Percentiles rank a stretch among this genome's conserved stretches.
phyloP scores from a whole-genome alignment of 2,329 filamentous ascomycete genomes.

The Samsoniella hepiali region DNA sequence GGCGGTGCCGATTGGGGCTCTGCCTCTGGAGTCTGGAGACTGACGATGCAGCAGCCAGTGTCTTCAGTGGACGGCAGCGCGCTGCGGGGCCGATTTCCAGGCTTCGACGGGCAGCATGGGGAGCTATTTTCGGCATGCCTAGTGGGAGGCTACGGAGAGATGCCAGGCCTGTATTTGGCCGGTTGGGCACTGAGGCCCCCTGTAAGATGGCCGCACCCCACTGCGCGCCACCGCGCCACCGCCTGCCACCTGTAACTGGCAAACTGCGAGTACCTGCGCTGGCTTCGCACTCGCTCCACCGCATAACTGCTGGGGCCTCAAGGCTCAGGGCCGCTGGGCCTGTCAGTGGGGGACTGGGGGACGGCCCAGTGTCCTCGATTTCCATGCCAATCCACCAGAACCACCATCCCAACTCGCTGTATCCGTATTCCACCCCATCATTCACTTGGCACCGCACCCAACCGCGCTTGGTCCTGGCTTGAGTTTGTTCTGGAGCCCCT shows the following conservation, averaged over 20 bases:
- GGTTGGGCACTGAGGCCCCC: neutral
- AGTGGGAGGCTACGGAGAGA: neutral
- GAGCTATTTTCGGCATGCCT: neutral
- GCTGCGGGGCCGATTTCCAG: neutral
- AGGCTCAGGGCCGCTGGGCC: no score
- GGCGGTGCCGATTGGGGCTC: neutral
- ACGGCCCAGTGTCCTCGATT: neutral
- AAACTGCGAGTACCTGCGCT: neutral
- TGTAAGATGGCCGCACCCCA: neutral
- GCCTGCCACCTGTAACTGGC: neutral
- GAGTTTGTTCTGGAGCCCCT: neutral
- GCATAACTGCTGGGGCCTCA: neutral
- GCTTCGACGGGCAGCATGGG: neutral
- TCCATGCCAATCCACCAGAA: slow-evolving; percentile 1
- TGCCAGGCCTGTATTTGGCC: neutral
- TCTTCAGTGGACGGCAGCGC: neutral
- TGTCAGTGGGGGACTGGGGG: neutral
- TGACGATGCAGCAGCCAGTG: neutral
- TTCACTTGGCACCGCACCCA: neutral
- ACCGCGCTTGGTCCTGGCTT: neutral
- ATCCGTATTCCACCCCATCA: neutral
- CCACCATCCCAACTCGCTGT: slow-evolving; percentile 3
- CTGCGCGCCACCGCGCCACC: neutral
- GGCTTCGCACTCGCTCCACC: neutral
- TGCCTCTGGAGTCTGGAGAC: neutral